phyloP scores from a whole-genome alignment of 116 monocot species.

The Papilionanthe hybrid region DNA sequence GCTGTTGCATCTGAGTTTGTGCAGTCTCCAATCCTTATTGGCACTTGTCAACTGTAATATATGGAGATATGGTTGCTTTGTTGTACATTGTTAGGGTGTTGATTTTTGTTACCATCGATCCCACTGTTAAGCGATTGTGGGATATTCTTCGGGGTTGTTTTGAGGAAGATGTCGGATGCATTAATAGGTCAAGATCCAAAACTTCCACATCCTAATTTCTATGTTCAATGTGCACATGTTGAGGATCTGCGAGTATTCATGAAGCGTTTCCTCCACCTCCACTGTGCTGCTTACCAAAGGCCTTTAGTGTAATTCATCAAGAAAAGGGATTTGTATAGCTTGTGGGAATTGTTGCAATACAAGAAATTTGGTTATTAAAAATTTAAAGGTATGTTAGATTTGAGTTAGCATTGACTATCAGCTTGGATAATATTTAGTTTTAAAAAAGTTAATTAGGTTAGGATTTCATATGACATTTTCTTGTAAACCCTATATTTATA shows the following conservation, averaged over 20 bases:
- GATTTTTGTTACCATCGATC: neutral
- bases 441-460: neutral
- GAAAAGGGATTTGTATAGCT: neutral
- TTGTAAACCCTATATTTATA: neutral
- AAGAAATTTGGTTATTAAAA: neutral
- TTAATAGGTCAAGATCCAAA: neutral
- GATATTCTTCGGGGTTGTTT: neutral
- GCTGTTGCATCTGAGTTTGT: neutral
- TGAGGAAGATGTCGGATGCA: neutral
- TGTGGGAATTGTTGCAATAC: neutral
- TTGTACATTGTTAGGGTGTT: neutral
- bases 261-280: neutral
- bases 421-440: neutral
- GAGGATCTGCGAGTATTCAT: neutral
- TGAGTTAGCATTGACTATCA: neutral
- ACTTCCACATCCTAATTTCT: neutral
- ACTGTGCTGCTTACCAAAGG: neutral
- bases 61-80: neutral
- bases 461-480: neutral
- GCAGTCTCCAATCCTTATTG: too few relatives aligned
- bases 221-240: neutral
- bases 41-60: neutral
- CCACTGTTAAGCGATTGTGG: neutral
- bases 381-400: neutral
- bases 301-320: neutral